Evolutionary conservation across 352 stramenopile genomes (phyloP), one percentile per base, ranked within the genome.

Genomic region (Phytophthora tubulina): DNA sequence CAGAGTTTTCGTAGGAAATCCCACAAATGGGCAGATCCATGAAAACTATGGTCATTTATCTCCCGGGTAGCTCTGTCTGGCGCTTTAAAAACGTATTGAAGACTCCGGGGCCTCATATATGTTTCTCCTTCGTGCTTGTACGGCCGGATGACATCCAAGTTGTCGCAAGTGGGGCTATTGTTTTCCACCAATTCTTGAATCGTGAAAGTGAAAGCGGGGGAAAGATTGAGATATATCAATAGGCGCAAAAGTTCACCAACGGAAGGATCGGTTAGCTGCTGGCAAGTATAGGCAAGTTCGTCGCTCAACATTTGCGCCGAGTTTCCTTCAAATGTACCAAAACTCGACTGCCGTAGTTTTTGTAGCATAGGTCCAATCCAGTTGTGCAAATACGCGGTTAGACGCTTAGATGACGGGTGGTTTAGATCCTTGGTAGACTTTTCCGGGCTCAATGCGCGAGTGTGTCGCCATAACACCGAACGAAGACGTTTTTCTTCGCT

Each of bases 1-100:
- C 60, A 80, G 0, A 82, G 42, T 44, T 69, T 73, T 14, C 46
- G 70, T 6, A 82, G 15, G 21, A 82, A 82, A 33, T 32, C 35
- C 75, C 73, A 78, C 33, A 76, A 42, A 21, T 76, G 73, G 6
- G 59, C 58, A 27, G 63, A 80, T 2, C 73, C 73, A 33, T 31
- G n/a, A 17, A 82, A 78, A 30, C 63, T 82, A 13, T 32, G 21
- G 31, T 82, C 75, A 33, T 72, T 62, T 15, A 41, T 10, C 21
- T 82, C 68, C 0, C 49, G 63, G 1, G 44, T 54, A 13, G 55
- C 66, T 58, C 75, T 45, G 38, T 75, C 72, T 4, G 59, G 46
- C 13, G 27, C 53, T 14, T 11, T 60, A 44, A 67, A 75, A 38
- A 63, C 55, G n/a, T 71, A 62, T 38, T 71, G 67, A 35, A 72